Evolutionary conservation across 2,329 filamentous ascomycete species (phyloP).

Genomic region (Talaromyces sp.): DNA sequence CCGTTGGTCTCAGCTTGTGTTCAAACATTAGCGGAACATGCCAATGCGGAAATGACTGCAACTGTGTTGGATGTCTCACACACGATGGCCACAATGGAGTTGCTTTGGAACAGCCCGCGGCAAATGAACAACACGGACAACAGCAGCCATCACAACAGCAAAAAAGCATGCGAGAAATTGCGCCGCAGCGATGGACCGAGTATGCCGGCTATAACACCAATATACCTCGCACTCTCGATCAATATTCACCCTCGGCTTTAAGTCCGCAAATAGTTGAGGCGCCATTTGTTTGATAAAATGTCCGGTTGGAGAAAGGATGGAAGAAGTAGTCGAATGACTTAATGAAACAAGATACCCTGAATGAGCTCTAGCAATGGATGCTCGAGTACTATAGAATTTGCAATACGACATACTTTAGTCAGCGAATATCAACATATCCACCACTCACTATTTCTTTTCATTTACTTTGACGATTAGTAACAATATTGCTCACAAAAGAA

Average conservation of each 20-base stretch:
- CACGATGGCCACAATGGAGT: constrained; percentile 46
- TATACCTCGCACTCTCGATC: constrained; percentile 7
- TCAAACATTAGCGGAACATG: constrained; percentile 46
- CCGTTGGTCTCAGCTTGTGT: constrained; percentile 35
- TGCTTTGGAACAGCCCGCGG: constrained; percentile 21
- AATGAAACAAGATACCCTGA: constrained; percentile 7
- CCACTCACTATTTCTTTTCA: background rate
- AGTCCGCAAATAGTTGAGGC: constrained; percentile 11
- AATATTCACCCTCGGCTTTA: constrained; percentile 10
- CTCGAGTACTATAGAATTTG: background rate
- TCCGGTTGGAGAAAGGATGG: background rate
- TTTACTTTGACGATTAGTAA: background rate
- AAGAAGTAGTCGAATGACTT: background rate
- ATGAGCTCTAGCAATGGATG: background rate
- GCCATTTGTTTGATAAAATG: constrained; percentile 7
- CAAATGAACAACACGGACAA: background rate
- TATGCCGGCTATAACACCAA: background rate
- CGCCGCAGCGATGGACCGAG: background rate
- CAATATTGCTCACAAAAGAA: background rate
- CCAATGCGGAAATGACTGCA: constrained; percentile 47
- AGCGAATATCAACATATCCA: background rate
- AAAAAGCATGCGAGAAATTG: constrained; percentile 2
- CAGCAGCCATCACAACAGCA: background rate
- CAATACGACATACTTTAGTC: background rate
- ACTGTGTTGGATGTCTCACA: constrained; percentile 48